phyloP scores from a whole-genome alignment of 257 asterid genomes.

The Eucommia ulmoides region DNA sequence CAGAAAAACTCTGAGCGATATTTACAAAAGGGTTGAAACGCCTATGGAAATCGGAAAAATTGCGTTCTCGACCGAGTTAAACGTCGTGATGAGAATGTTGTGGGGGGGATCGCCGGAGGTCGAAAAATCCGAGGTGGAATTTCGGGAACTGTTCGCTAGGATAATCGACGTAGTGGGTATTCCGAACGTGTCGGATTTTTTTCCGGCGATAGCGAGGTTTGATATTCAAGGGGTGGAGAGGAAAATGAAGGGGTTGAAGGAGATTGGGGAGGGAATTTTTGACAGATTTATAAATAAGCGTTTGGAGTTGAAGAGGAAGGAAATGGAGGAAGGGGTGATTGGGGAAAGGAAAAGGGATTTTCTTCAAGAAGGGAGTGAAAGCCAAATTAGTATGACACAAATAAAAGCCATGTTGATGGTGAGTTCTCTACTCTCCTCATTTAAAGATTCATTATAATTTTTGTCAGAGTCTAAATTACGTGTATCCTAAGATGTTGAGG shows the following conservation, averaged over 20 bases:
- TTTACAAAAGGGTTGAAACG: constrained; percentile 9
- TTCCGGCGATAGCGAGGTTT: constrained; percentile 25
- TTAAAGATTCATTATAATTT: too few species aligned
- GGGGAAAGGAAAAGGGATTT: too few species aligned
- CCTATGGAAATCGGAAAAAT: constrained; percentile 14
- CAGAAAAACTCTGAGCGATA: constrained; percentile 8
- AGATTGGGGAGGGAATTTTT: too few species aligned
- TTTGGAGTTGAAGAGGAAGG: too few species aligned
- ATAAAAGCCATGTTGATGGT: too few species aligned
- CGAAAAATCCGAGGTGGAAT: constrained; percentile 9
- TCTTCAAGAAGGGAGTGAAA: too few species aligned
- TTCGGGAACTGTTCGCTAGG: constrained; percentile 9
- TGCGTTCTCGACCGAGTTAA: constrained; percentile 13
- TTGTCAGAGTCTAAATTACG: too few species aligned
- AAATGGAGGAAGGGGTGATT: too few species aligned
- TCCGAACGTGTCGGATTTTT: constrained; percentile 37
- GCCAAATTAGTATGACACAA: too few species aligned
- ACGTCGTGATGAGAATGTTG: constrained; percentile 20
- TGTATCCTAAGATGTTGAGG: too few species aligned
- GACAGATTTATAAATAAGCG: too few species aligned
- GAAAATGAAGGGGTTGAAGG: constrained; percentile 14
- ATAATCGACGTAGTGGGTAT: constrained; percentile 7
- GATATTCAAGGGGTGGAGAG: constrained; percentile 30
- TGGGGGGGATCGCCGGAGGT: constrained; percentile 22
- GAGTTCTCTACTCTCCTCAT: neutral